Percentiles rank a stretch among this genome's conserved stretches.
phyloP scores from a whole-genome alignment of 1,284 basidiomycete species.

The Cutaneotrichosporon arboriforme region DNA sequence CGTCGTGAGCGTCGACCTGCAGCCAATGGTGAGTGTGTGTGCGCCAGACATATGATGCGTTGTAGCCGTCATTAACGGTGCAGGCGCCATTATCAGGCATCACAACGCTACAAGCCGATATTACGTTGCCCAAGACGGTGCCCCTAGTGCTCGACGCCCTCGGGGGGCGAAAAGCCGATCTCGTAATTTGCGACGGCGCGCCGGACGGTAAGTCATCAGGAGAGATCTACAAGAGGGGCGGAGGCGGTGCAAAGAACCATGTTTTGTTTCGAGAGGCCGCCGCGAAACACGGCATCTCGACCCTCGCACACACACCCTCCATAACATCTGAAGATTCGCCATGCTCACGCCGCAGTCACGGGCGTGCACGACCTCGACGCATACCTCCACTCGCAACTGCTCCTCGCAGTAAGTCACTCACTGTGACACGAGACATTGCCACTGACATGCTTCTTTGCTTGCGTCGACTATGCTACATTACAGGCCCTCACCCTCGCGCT shows the following conservation, averaged over 20 bases:
- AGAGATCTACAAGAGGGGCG: too few relatives aligned
- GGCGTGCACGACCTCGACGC: conserved; percentile 57
- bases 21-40: conserved; percentile 51
- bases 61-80: too few relatives aligned
- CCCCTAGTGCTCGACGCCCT: conserved; percentile 52
- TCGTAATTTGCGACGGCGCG: conserved; percentile 58
- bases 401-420: conserved; percentile 49
- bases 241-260: background rate
- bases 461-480: background rate
- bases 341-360: conserved; percentile 47
- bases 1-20: conserved; percentile 56
- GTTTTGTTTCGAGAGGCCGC: too few relatives aligned
- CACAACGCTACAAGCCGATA: conserved; percentile 54
- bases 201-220: conserved; percentile 54
- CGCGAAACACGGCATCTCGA: background rate
- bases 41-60: too few relatives aligned
- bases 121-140: conserved; percentile 53
- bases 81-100: conserved; percentile 54
- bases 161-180: conserved; percentile 51
- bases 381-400: conserved; percentile 55
- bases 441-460: background rate
- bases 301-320: background rate
- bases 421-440: background rate
- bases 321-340: background rate
- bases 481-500: conserved; percentile 54